Evolutionary conservation across 73 alveolate genomes (phyloP).

Genomic region (Stentor roeselii): DNA sequence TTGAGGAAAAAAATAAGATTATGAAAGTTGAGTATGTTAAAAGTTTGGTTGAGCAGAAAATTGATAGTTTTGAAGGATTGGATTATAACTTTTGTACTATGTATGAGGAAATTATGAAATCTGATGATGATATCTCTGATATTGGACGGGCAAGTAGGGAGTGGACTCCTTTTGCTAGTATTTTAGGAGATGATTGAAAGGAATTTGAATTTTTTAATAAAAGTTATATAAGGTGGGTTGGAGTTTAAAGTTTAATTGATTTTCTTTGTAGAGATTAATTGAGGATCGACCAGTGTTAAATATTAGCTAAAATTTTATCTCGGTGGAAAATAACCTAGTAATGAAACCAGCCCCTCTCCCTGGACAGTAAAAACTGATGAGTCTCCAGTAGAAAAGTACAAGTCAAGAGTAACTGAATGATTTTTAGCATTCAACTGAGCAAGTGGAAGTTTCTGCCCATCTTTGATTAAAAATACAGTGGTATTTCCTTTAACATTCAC

Average conservation of each 20-base stretch:
- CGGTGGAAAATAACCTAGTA: neutral
- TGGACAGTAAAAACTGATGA: neutral
- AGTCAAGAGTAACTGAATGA: neutral
- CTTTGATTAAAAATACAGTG: neutral
- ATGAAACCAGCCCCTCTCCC: neutral
- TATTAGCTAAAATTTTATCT: too few species aligned
- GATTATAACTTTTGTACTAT: neutral
- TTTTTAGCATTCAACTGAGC: neutral
- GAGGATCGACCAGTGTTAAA: neutral
- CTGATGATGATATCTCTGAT: neutral
- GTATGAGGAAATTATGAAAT: neutral
- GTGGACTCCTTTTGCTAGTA: neutral
- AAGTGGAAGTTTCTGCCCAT: constrained; percentile 6
- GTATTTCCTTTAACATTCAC: neutral
- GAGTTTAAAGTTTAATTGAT: too few species aligned
- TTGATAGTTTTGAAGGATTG: neutral
- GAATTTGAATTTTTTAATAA: too few species aligned
- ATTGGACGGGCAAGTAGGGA: neutral
- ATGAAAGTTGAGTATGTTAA: neutral
- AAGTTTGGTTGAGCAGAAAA: neutral
- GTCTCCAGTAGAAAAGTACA: neutral
- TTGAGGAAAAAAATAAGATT: constrained; percentile 18
- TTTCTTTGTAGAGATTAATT: too few species aligned
- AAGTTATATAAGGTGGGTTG: too few species aligned
- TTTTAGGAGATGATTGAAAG: too few species aligned